Conservation (phyloP, 495 filamentous ascomycete genomes). For the Parathielavia appendiculata region DNA sequence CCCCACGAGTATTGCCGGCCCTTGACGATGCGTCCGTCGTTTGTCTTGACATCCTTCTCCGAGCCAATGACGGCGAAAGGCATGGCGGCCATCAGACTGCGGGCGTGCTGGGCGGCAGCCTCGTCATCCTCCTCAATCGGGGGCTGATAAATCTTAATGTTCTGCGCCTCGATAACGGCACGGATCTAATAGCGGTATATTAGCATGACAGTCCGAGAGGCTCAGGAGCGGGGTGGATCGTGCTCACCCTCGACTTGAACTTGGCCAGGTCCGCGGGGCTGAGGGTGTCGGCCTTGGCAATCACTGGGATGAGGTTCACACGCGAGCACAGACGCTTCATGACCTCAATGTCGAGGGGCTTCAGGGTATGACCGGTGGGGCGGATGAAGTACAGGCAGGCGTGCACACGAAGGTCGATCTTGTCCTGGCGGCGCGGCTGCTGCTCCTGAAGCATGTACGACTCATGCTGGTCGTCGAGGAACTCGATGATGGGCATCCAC, state of each 20-base stretch:
- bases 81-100: conserved; percentile 92
- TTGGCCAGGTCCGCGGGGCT: conserved; percentile 84
- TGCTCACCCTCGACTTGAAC: conserved; percentile 83
- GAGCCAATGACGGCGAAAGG: conserved; percentile 98
- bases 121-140: conserved; percentile 98
- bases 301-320: conserved; percentile 95
- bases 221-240: neutral
- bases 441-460: conserved; percentile 99
- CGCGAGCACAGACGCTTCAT: conserved; percentile 98
- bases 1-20: conserved; percentile 99
- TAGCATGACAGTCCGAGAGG: conserved; percentile 17
- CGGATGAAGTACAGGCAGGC: conserved; percentile 98
- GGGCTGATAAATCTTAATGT: conserved; percentile 98
- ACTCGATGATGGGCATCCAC: conserved; percentile 99
- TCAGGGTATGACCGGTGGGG: conserved; percentile 95
- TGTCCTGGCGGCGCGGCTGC: conserved; percentile 92
- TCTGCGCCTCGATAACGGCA: conserved; percentile 92
- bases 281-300: conserved; percentile 97
- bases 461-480: conserved; percentile 99
- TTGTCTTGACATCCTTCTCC: conserved; percentile 97
- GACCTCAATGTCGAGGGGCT: conserved; percentile 98
- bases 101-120: conserved; percentile 86
- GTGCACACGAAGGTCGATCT: conserved; percentile 98
- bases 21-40: conserved; percentile 92
- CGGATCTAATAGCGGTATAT: conserved; percentile 60